Evolutionary conservation across 2,329 filamentous ascomycete species (phyloP).

Genomic region (Phyllosticta citrichinensis): DNA sequence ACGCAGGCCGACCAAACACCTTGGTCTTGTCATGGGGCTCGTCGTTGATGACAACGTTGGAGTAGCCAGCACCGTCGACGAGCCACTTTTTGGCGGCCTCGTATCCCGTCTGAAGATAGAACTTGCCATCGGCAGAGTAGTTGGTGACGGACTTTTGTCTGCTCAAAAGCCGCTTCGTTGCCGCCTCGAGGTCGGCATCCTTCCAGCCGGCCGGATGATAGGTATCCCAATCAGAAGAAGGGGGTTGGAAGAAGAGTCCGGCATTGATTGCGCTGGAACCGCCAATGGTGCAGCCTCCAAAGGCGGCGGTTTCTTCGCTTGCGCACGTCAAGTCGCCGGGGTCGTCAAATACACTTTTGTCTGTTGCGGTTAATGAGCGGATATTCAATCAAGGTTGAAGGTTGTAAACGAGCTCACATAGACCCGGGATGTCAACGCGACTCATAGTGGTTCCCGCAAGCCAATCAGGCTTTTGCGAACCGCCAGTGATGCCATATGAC

Average conservation of each 20-base stretch:
- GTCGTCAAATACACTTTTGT: slow-evolving; percentile 41
- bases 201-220: slow-evolving; percentile 44
- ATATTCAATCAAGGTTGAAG: neutral
- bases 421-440: slow-evolving; percentile 44
- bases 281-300: slow-evolving; percentile 42
- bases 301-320: slow-evolving; percentile 30
- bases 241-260: slow-evolving; percentile 44
- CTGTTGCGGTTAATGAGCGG: slow-evolving; percentile 13
- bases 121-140: slow-evolving; percentile 36
- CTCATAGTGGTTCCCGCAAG: slow-evolving; percentile 38
- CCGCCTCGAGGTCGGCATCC: slow-evolving; percentile 37
- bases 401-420: slow-evolving; percentile 16
- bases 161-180: slow-evolving; percentile 35
- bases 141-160: slow-evolving; percentile 36
- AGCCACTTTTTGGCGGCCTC: slow-evolving; percentile 41
- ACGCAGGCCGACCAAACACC: slow-evolving; percentile 41
- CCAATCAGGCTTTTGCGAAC: slow-evolving; percentile 40
- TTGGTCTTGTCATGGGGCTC: slow-evolving; percentile 36
- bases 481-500: slow-evolving; percentile 41
- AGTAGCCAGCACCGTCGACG: slow-evolving; percentile 39
- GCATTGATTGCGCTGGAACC: slow-evolving; percentile 46
- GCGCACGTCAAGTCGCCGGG: slow-evolving; percentile 34
- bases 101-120: slow-evolving; percentile 41
- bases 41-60: slow-evolving; percentile 39
- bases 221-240: slow-evolving; percentile 42